Base-by-base conservation (phyloP, 208 protist genomes). In the Porcisia hertigi region DNA sequence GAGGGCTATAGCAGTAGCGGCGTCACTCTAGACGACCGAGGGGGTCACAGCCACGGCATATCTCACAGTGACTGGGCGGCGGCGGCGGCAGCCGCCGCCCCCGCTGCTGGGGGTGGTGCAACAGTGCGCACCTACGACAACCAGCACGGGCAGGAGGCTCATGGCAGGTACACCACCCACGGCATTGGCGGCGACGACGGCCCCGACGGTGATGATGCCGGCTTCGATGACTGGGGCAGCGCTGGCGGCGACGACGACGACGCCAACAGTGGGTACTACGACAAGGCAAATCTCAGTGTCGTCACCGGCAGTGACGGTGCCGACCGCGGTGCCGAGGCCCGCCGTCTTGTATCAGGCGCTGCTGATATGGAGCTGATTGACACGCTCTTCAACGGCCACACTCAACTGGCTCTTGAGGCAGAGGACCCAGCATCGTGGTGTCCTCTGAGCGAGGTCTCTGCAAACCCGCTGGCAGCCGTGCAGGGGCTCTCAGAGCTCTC, bases 341-440 rank as follows among this genome's bases (percentile, higher is more conserved):
- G 86, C 55, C 74, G 86, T 45, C 76, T 97, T 16, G 90, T 93
- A 41, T 87, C 85, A 5, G 93, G 91, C 25, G 78, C 77, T 14
- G 72, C 82, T 11, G 91, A 92, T 73, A 73, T 97, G 74, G 84
- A 92, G 69, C 80, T 83, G 45, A 83, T 93, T 74, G 92, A 95
- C 64, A 73, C 75, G 7, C 80, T 90, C 18, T 88, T 92, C 59
- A 69, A 66, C 73, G 67, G 70, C 7, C 54, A 75, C 39, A 82
- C 84, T 54, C 89, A 89, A 62, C 84, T 95, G 47, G 91, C 91
- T 7, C 84, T 97, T 20, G 91, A 94, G 81, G 91, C 88, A 16
- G 93, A 96, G 39, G 85, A 94, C 75, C 90, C 88, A 23, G 76
- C 80, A 1, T 79, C 76, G 64, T 96, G 93, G 92, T 95, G 88